phyloP scores from a whole-genome alignment of 768 basidiomycete genomes.

The Mycena vulgaris region DNA sequence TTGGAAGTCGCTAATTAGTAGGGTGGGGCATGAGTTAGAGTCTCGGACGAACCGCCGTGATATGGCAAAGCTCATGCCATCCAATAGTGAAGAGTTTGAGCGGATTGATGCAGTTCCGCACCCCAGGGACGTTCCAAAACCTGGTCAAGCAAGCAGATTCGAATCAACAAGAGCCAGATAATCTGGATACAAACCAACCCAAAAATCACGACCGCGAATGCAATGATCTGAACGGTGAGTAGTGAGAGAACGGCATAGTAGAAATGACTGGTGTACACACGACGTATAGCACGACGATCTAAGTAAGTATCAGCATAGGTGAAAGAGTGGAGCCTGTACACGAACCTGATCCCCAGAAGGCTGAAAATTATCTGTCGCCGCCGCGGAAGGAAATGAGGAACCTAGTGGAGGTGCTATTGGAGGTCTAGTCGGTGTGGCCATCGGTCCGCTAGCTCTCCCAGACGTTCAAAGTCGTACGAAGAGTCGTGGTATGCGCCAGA shows the following conservation, averaged over 20 bases:
- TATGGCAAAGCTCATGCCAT: conserved; percentile 91
- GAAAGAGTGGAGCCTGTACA: conserved; percentile 36
- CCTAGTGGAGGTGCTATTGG: conserved; percentile 63
- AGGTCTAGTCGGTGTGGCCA: conserved; percentile 51
- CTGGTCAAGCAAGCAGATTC: conserved; percentile 47
- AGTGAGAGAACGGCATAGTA: conserved; percentile 21
- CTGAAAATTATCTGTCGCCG: conserved; percentile 56
- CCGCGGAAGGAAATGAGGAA: conserved; percentile 50
- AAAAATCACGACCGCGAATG: conserved; percentile 89
- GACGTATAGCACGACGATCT: conserved; percentile 85
- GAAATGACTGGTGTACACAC: conserved; percentile 59
- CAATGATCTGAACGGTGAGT: conserved; percentile 71
- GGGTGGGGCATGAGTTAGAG: not conserved
- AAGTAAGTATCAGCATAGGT: conserved; percentile 40
- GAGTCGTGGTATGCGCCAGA: conserved; percentile 17
- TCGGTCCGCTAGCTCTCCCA: conserved; percentile 37
- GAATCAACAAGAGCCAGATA: not conserved
- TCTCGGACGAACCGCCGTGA: conserved; percentile 71
- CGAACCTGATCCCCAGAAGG: conserved; percentile 83
- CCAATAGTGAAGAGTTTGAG: conserved; percentile 92
- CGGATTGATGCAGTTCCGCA: conserved; percentile 82
- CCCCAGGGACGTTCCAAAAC: conserved; percentile 56
- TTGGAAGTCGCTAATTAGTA: conserved; percentile 47
- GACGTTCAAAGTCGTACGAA: conserved; percentile 7
- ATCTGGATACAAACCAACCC: conserved; percentile 43